These are phyloP conservation scores for Venturiaceae sp. DNA, from an alignment of 2,329 filamentous ascomycete genomes.

Conservation along the genomic window DNA sequence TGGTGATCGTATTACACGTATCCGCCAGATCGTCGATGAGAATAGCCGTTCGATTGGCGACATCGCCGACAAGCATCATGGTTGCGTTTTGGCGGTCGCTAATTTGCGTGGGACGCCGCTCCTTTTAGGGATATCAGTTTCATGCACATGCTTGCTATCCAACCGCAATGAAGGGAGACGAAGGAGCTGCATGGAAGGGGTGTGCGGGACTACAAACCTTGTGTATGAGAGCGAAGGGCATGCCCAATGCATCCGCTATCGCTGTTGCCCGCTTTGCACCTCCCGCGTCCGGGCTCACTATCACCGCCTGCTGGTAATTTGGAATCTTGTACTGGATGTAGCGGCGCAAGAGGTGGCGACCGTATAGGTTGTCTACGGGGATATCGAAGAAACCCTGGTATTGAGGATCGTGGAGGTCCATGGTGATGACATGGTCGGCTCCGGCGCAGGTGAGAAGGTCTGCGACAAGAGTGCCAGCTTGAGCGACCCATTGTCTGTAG, in stretches of 20 bases:
- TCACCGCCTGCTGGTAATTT: slow-evolving; percentile 75
- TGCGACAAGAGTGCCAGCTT: slow-evolving; percentile 89
- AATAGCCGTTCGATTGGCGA: slow-evolving; percentile 72
- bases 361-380: slow-evolving; percentile 95
- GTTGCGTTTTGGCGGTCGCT: slow-evolving; percentile 71
- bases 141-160: neutral
- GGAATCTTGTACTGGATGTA: slow-evolving; percentile 73
- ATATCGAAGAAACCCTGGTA: slow-evolving; percentile 99
- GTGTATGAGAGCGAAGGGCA: slow-evolving; percentile 96
- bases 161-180: neutral
- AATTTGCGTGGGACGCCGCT: slow-evolving; percentile 81
- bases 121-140: slow-evolving; percentile 38
- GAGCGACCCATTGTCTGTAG: slow-evolving; percentile 97
- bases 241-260: slow-evolving; percentile 85
- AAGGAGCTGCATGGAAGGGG: neutral
- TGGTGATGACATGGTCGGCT: slow-evolving; percentile 93
- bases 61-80: slow-evolving; percentile 91
- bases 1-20: slow-evolving; percentile 93
- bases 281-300: slow-evolving; percentile 93
- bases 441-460: slow-evolving; percentile 92
- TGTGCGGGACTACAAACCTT: slow-evolving; percentile 52
- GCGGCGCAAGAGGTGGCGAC: slow-evolving; percentile 59
- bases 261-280: slow-evolving; percentile 93
- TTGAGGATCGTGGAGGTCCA: slow-evolving; percentile 93
- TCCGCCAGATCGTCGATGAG: slow-evolving; percentile 91